A percentile compares a stretch with the other conserved stretches of the same genome.
Conservation (phyloP, 1,284 basidiomycete genomes). For the Takashimella tepidaria region DNA sequence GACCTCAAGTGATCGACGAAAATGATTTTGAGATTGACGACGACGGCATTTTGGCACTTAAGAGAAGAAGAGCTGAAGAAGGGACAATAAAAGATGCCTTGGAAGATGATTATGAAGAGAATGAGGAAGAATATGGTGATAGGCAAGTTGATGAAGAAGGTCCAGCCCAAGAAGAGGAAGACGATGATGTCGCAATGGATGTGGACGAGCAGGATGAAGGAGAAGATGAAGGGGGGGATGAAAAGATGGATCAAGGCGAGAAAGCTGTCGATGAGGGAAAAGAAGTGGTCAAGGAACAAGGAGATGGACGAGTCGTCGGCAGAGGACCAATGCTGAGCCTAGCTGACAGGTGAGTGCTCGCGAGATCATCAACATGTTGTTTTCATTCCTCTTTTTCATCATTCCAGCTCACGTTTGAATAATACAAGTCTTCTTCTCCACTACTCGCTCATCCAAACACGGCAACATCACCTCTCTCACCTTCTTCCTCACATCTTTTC, state of each 20-base stretch:
- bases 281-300: conserved; percentile 2
- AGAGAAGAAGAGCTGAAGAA: conserved; percentile 17
- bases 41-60: conserved; percentile 37
- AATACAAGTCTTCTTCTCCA: conserved; percentile 30
- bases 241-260: conserved; percentile 15
- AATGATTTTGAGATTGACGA: conserved; percentile 33
- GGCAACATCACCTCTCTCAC: conserved; percentile 34
- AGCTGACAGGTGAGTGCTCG: conserved; percentile 30
- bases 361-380: background rate
- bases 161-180: background rate
- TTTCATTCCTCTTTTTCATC: background rate
- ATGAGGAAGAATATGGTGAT: background rate
- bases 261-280: conserved; percentile 11
- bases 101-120: conserved; percentile 5
- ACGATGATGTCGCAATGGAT: too few relatives aligned
- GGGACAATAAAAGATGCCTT: conserved; percentile 1
- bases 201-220: conserved; percentile 5
- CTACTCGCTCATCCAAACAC: conserved; percentile 36
- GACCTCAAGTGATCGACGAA: conserved; percentile 33
- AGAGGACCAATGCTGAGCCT: conserved; percentile 29
- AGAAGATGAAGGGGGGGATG: conserved; percentile 6
- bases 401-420: conserved; percentile 3
- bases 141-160: conserved; percentile 8
- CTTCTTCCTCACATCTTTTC: conserved; percentile 43
- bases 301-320: conserved; percentile 3